These are phyloP conservation scores for Triglochin maritima DNA, from an alignment of 106 monocot genomes.

Conservation along the genomic window DNA sequence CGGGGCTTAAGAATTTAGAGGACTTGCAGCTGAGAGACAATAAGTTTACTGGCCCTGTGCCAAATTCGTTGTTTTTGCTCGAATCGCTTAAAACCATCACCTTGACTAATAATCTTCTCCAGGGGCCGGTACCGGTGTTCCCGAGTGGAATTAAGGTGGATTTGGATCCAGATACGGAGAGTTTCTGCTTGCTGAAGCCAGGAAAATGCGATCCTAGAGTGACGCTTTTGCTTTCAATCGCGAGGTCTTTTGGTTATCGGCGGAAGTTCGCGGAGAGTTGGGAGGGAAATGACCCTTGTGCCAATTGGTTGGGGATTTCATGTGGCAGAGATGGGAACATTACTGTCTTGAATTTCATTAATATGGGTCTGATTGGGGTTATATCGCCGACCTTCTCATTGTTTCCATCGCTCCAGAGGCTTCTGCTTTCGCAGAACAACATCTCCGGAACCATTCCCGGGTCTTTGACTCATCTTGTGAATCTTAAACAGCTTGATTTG, in stretches of 20 bases:
- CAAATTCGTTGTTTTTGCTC: slow-evolving; percentile 23
- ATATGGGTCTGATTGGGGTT: slow-evolving; percentile 36
- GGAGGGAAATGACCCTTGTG: slow-evolving; percentile 58
- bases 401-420: slow-evolving; percentile 34
- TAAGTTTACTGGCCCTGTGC: slow-evolving; percentile 35
- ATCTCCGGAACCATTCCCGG: slow-evolving; percentile 40
- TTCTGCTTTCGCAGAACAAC: slow-evolving; percentile 43
- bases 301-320: slow-evolving; percentile 39
- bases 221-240: slow-evolving; percentile 19
- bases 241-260: slow-evolving; percentile 33
- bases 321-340: slow-evolving; percentile 38
- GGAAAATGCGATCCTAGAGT: slow-evolving; percentile 46
- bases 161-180: slow-evolving; percentile 26
- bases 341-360: slow-evolving; percentile 41
- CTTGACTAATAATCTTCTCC: slow-evolving; percentile 45
- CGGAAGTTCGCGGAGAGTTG: slow-evolving; percentile 33
- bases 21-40: slow-evolving; percentile 45
- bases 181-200: slow-evolving; percentile 29
- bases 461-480: slow-evolving; percentile 15
- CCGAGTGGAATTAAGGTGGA: slow-evolving; percentile 12
- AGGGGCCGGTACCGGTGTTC: slow-evolving; percentile 43
- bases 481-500: slow-evolving; percentile 39
- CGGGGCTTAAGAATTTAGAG: slow-evolving; percentile 8
- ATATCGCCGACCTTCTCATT: slow-evolving; percentile 35
- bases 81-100: slow-evolving; percentile 13